phyloP scores from a whole-genome alignment of 108 stramenopile genomes.

The Nannochloropsis gaditana region DNA sequence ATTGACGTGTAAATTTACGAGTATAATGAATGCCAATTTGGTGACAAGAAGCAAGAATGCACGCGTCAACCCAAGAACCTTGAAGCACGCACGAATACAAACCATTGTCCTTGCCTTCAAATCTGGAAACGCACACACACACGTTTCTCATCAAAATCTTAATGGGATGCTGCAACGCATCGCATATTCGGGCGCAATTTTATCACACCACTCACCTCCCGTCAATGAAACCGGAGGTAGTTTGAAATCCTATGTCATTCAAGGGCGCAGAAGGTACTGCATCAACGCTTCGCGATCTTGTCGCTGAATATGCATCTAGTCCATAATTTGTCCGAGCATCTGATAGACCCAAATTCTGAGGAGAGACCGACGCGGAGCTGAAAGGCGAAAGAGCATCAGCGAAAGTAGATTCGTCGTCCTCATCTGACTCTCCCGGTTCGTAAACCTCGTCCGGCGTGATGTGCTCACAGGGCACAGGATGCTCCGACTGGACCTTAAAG shows the following conservation, averaged over 20 bases:
- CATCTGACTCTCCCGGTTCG: not conserved
- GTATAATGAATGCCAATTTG: too few relatives aligned
- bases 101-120: too few relatives aligned
- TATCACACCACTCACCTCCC: not conserved
- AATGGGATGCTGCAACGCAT: too few relatives aligned
- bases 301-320: not conserved
- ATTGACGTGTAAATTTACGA: too few relatives aligned
- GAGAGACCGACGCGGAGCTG: not conserved
- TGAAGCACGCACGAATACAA: too few relatives aligned
- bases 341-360: not conserved
- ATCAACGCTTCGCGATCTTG: not conserved
- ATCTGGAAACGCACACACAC: too few relatives aligned
- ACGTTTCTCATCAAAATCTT: too few relatives aligned
- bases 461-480: not conserved
- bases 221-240: not conserved
- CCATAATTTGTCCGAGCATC: not conserved
- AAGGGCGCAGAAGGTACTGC: not conserved
- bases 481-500: not conserved
- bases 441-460: slow-evolving; percentile 1
- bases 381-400: not conserved
- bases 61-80: too few relatives aligned
- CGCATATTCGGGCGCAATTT: too few relatives aligned
- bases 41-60: too few relatives aligned
- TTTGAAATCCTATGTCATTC: not conserved
- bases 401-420: not conserved